Evolutionary conservation across 345 rosid species (phyloP).

Genomic region (Brassica carinata): DNA sequence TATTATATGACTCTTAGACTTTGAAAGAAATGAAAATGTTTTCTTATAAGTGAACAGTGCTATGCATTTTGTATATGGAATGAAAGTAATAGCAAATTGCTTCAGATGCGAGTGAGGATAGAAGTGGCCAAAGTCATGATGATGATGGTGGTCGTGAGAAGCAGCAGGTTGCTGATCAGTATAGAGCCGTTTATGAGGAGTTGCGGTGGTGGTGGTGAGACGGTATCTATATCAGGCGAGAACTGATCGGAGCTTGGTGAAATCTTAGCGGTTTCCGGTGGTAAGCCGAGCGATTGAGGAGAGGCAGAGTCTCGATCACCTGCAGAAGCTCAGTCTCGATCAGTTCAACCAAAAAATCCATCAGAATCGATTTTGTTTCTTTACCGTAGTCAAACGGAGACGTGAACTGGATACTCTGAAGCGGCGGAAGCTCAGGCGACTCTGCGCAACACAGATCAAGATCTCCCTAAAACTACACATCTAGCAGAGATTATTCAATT

Average conservation of each 20-base stretch:
- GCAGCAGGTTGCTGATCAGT: slow-evolving; percentile 21
- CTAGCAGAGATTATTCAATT: neutral
- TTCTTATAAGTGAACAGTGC: neutral
- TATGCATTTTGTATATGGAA: neutral
- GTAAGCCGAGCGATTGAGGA: slow-evolving; percentile 23
- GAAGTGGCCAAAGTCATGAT: slow-evolving; percentile 6
- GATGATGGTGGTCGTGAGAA: slow-evolving; percentile 3
- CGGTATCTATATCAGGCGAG: slow-evolving; percentile 25
- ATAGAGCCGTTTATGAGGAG: slow-evolving; percentile 2
- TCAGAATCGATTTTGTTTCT: neutral
- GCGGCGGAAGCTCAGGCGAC: slow-evolving; percentile 52
- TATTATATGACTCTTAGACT: slow-evolving; percentile 12
- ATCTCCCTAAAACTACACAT: slow-evolving; percentile 7
- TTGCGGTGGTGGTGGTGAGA: slow-evolving; percentile 29
- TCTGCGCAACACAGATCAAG: slow-evolving; percentile 35
- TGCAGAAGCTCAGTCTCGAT: slow-evolving; percentile 33
- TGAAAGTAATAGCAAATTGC: neutral
- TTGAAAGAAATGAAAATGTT: neutral
- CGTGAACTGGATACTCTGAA: slow-evolving; percentile 40
- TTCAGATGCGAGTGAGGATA: slow-evolving; percentile 30
- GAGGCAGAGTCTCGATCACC: slow-evolving; percentile 32
- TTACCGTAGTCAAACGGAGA: slow-evolving; percentile 41
- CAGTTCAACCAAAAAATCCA: slow-evolving; percentile 13
- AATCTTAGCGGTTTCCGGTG: slow-evolving; percentile 21
- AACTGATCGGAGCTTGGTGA: slow-evolving; percentile 31